phyloP scores from a whole-genome alignment of 129 eudicot genomes.

The Arctium minus region DNA sequence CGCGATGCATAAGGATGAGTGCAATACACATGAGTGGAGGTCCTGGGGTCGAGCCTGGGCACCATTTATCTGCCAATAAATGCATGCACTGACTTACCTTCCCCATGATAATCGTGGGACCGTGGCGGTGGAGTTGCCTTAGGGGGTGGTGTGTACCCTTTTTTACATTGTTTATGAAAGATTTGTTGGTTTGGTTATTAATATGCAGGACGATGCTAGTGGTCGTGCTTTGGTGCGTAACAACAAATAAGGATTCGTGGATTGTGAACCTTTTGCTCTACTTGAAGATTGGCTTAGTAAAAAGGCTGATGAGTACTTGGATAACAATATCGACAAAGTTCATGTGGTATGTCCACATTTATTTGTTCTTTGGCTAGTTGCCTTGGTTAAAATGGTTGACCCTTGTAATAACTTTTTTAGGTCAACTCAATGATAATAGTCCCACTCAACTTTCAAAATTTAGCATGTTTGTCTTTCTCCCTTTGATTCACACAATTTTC shows the following conservation, averaged over 20 bases:
- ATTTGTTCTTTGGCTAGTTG: not conserved
- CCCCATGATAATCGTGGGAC: not conserved
- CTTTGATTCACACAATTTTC: too few relatives aligned
- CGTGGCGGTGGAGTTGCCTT: not conserved
- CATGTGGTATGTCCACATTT: constrained; percentile 39
- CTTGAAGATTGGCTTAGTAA: constrained; percentile 66
- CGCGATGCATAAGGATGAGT: not conserved
- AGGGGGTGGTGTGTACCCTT: not conserved
- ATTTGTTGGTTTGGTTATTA: not conserved
- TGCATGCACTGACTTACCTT: not conserved
- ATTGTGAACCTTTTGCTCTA: constrained; percentile 65
- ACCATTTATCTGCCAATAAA: not conserved
- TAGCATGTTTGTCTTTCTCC: too few relatives aligned
- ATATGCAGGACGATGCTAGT: constrained; percentile 45
- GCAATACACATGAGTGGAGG: too few relatives aligned
- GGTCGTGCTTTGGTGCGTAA: constrained; percentile 71
- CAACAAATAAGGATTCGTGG: constrained; percentile 74
- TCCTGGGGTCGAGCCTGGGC: too few relatives aligned
- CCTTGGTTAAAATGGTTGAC: not conserved
- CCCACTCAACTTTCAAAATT: too few relatives aligned
- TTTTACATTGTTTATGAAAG: not conserved
- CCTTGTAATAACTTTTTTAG: not conserved
- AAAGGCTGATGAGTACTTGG: constrained; percentile 51
- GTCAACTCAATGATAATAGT: too few relatives aligned
- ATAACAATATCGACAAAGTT: constrained; percentile 53